Percentiles rank a stretch among this genome's conserved stretches.
phyloP scores from a whole-genome alignment of 2,329 filamentous ascomycete genomes.

The Aureobasidium sp. region DNA sequence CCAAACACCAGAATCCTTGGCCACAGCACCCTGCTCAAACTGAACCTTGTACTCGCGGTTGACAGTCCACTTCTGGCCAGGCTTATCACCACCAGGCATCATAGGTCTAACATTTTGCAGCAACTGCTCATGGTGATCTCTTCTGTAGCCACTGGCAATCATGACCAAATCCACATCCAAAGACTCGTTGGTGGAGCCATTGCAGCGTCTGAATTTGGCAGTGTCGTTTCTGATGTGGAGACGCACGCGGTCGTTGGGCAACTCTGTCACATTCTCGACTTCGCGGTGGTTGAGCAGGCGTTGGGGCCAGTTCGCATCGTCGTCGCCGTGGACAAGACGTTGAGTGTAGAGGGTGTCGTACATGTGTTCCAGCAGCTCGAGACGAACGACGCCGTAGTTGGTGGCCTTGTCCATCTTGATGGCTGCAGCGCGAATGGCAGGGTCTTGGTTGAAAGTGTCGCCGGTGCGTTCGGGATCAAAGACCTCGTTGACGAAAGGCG shows the following conservation, averaged over 20 bases:
- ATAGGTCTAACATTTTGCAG: conserved; percentile 56
- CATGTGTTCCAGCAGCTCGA: conserved; percentile 81
- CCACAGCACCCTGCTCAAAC: conserved; percentile 60
- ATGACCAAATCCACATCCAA: conserved; percentile 74
- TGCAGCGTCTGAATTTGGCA: conserved; percentile 33
- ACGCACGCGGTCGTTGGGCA: conserved; percentile 40
- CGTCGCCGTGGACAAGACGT: conserved; percentile 56
- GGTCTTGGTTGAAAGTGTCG: conserved; percentile 59
- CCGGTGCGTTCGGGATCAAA: conserved; percentile 87
- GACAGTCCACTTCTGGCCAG: conserved; percentile 52
- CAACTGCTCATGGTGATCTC: conserved; percentile 70
- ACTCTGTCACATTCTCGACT: conserved; percentile 53
- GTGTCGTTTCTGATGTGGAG: conserved; percentile 50
- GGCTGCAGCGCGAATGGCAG: conserved; percentile 50
- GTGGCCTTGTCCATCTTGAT: conserved; percentile 69
- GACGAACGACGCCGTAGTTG: conserved; percentile 89
- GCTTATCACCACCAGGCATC: conserved; percentile 46
- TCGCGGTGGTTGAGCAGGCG: conserved; percentile 64
- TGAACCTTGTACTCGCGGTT: conserved; percentile 69
- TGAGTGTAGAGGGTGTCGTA: conserved; percentile 87
- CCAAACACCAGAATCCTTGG: conserved; percentile 72
- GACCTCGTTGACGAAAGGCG: conserved; percentile 93
- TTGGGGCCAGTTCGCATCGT: conserved; percentile 71
- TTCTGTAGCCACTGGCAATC: conserved; percentile 77
- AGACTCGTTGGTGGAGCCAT: conserved; percentile 42